A percentile compares a stretch with the other conserved stretches of the same genome.
Conservation (phyloP, 352 stramenopile species). For the Globisporangium acanthophoron region DNA sequence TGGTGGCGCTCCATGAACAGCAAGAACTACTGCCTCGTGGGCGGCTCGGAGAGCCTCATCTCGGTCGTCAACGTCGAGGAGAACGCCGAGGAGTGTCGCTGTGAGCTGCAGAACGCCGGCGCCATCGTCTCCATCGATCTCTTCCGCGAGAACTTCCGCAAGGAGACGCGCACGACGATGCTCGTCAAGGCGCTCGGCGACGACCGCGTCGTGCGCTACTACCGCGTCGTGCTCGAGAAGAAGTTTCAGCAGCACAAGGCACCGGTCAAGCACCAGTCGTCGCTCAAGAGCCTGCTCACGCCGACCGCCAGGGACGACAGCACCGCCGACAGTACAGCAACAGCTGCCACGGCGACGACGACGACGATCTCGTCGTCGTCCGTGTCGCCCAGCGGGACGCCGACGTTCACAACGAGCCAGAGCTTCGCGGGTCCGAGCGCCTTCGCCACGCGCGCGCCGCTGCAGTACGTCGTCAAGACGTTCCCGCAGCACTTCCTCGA, state of each 20-base stretch:
- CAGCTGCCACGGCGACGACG: neutral
- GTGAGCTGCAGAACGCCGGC: conserved; percentile 61
- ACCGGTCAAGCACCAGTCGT: conserved; percentile 13
- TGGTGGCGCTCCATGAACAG: conserved; percentile 83
- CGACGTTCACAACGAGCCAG: conserved; percentile 13
- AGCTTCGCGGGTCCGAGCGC: neutral
- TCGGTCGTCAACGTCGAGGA: conserved; percentile 86
- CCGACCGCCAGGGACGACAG: neutral
- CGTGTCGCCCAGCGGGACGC: conserved; percentile 8
- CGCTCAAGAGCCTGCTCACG: conserved; percentile 10
- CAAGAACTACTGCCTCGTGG: conserved; percentile 82
- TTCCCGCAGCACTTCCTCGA: conserved; percentile 85
- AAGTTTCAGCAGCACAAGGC: conserved; percentile 28
- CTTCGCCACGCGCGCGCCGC: neutral
- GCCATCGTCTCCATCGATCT: conserved; percentile 72
- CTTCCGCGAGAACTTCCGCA: conserved; percentile 69
- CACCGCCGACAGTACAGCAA: neutral
- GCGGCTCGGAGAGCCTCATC: conserved; percentile 67
- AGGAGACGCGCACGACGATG: conserved; percentile 78
- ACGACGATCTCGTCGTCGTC: conserved; percentile 9
- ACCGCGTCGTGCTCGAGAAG: conserved; percentile 81
- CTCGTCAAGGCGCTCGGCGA: conserved; percentile 59
- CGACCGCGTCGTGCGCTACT: conserved; percentile 51
- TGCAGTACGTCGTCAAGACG: conserved; percentile 67
- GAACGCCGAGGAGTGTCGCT: conserved; percentile 80